Evolutionary conservation across 2,329 filamentous ascomycete species (phyloP).

Genomic region (Chalara sp.): DNA sequence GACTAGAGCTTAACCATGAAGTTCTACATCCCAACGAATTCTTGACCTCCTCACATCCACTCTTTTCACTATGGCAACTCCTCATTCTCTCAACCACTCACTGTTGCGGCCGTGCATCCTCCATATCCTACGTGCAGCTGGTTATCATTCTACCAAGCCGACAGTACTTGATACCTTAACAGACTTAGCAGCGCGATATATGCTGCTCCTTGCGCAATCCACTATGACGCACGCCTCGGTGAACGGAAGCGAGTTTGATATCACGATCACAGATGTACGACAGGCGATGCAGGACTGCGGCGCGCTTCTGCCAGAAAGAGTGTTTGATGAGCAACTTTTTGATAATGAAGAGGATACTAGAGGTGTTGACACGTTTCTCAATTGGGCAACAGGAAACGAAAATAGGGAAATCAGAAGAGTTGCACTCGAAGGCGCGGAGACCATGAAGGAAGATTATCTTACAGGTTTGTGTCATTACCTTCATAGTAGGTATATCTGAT

Average conservation of each 20-base stretch:
- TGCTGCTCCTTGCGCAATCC: constrained; percentile 65
- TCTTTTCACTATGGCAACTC: constrained; percentile 29
- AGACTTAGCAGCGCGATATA: constrained; percentile 77
- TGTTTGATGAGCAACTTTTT: constrained; percentile 57
- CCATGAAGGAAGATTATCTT: constrained; percentile 63
- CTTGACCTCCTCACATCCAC: too few relatives aligned
- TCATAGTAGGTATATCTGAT: constrained; percentile 10
- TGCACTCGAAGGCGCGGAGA: constrained; percentile 62
- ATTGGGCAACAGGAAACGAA: constrained; percentile 68
- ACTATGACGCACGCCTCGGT: constrained; percentile 62
- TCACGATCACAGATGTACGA: constrained; percentile 71
- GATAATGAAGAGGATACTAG: constrained; percentile 67
- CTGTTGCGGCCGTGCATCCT: constrained; percentile 82
- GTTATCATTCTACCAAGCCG: constrained; percentile 77
- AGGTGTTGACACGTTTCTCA: constrained; percentile 70
- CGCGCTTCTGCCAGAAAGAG: constrained; percentile 61
- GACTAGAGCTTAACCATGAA: too few relatives aligned
- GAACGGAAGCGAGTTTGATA: constrained; percentile 55
- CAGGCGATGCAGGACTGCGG: constrained; percentile 80
- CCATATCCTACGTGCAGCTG: constrained; percentile 84
- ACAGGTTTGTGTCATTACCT: constrained; percentile 40
- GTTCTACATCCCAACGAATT: too few relatives aligned
- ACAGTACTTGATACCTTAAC: constrained; percentile 83
- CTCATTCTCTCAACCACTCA: constrained; percentile 57
- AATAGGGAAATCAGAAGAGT: constrained; percentile 78